Conservation (phyloP, 306 rosid genomes). For the Acmispon strigosus region DNA sequence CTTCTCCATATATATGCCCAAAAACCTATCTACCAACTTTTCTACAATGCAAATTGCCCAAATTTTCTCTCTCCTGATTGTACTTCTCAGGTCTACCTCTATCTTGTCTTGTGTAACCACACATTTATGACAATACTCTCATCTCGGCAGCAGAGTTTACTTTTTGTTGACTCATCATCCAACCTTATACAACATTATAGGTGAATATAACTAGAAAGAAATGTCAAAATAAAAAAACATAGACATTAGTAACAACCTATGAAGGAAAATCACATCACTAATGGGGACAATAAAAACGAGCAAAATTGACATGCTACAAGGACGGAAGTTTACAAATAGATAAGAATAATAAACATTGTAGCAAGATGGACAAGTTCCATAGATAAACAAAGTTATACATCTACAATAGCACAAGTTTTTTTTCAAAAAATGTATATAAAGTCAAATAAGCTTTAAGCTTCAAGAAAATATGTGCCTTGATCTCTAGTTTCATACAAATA, state of each 20-base stretch:
- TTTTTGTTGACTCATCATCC: no score
- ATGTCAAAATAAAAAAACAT: background rate
- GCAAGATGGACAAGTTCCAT: background rate
- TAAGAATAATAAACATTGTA: background rate
- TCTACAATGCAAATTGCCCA: no score
- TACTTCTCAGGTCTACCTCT: no score
- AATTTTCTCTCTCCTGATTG: no score
- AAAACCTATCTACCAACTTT: no score
- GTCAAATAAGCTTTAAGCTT: background rate
- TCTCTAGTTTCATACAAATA: background rate
- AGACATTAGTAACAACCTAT: background rate
- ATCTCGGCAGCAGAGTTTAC: no score
- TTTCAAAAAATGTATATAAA: background rate
- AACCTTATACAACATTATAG: no score
- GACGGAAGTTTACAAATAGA: background rate
- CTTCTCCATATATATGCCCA: no score
- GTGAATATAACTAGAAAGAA: background rate
- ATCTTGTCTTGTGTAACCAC: no score
- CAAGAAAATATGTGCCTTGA: background rate
- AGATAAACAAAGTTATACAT: background rate
- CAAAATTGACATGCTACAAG: constrained; percentile 13
- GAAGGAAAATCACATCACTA: background rate
- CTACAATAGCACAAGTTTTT: background rate
- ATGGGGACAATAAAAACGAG: background rate
- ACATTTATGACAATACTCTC: no score